These are phyloP conservation scores for Yamadazyma dendronema DNA, from an alignment of 1,139 yeast genomes.

Conservation along the genomic window DNA sequence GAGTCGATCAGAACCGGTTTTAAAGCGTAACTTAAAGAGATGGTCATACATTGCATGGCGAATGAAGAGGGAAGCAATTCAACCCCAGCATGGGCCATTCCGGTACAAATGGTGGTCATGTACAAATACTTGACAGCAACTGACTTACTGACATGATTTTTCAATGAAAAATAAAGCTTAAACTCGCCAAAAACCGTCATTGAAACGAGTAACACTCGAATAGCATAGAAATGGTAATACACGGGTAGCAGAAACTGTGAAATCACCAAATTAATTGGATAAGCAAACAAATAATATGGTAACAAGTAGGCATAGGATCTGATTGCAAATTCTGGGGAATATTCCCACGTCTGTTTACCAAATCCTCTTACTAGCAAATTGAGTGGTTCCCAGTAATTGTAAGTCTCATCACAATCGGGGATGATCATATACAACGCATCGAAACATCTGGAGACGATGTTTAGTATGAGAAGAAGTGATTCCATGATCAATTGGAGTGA, in stretches of 20 bases:
- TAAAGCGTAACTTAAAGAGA: conserved; percentile 49
- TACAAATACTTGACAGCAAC: conserved; percentile 62
- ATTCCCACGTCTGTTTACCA: conserved; percentile 97
- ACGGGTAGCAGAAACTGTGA: conserved; percentile 19
- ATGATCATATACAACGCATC: conserved; percentile 62
- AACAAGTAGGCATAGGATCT: conserved; percentile 77
- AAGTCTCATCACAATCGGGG: conserved; percentile 84
- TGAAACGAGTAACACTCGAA: conserved; percentile 55
- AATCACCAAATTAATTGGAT: conserved; percentile 30
- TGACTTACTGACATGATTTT: conserved; percentile 24
- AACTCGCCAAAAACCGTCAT: conserved; percentile 56
- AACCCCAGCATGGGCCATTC: conserved; percentile 83
- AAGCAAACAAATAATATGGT: conserved; percentile 33
- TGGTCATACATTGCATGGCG: conserved; percentile 67
- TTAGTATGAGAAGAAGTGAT: conserved; percentile 15
- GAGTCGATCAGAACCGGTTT: conserved; percentile 15
- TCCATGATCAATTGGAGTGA: neutral
- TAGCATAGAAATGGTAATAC: conserved; percentile 47
- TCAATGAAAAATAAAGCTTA: conserved; percentile 45
- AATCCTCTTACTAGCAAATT: conserved; percentile 74
- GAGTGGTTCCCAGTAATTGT: conserved; percentile 92
- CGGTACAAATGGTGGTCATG: conserved; percentile 49
- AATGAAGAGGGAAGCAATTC: conserved; percentile 84
- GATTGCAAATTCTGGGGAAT: conserved; percentile 86
- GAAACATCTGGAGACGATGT: conserved; percentile 38